These are phyloP conservation scores for Xylaria sp. DNA, from an alignment of 2,329 filamentous ascomycete species.

Conservation along the genomic window DNA sequence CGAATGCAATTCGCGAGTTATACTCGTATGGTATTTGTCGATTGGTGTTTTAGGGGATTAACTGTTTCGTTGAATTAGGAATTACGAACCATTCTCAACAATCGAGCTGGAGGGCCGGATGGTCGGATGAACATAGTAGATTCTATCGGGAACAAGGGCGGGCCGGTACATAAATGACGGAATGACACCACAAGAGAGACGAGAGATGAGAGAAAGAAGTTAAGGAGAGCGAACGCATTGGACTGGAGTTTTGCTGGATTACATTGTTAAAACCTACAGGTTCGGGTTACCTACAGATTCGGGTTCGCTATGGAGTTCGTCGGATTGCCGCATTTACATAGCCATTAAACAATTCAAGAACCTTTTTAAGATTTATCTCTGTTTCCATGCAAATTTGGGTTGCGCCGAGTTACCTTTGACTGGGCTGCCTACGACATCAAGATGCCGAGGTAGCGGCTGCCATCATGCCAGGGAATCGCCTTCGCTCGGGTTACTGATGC, in stretches of 20 bases:
- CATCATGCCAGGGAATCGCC: constrained; percentile 67
- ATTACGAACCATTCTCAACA: neutral
- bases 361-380: too few species aligned
- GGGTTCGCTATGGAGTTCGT: neutral
- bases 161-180: neutral
- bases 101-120: neutral
- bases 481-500: constrained; percentile 68
- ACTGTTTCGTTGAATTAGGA: neutral
- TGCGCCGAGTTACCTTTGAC: too few species aligned
- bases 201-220: neutral
- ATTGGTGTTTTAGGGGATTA: constrained; percentile 9
- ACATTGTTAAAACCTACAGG: neutral
- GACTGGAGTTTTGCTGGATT: constrained; percentile 33
- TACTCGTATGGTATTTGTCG: neutral
- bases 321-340: constrained; percentile 28
- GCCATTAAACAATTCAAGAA: neutral
- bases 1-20: neutral
- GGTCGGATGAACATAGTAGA: neutral
- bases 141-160: neutral
- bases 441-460: constrained; percentile 66
- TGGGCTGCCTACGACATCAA: too few species aligned
- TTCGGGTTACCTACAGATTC: neutral
- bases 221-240: constrained; percentile 21
- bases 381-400: too few species aligned
- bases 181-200: constrained; percentile 24